Evolutionary conservation across 2,329 filamentous ascomycete species (phyloP), one percentile per base, ranked within the genome.

Genomic region (Salinomyces thailandicus): DNA sequence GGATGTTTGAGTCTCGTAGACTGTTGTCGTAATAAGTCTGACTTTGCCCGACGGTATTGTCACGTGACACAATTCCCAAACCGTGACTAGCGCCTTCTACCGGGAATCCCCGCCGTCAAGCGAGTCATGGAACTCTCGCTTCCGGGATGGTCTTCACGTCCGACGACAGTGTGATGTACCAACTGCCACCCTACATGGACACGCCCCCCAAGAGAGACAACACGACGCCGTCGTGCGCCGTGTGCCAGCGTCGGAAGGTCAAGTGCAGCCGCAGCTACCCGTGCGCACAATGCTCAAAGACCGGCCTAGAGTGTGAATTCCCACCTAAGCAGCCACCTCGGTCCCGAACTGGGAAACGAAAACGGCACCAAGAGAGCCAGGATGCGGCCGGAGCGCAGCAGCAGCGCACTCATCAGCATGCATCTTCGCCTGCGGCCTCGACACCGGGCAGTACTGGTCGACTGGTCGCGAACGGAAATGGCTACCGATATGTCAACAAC

Each of bases 221-320:
- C 27, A 30, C 27, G 11, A 30, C 27, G 11, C 27, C 27, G 15
- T 46, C 42, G 16, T 53, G 50, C 34, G 44, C 47, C 4, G 46
- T 51, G 6, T 53, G 50, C 22, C 42, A 43, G 28, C 24, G 34
- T 11, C 33, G 39, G 5, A 42, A 42, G 29, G 41, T 53, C 27
- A 51, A 51, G 30, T 53, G 50, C 30, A 42, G 49, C 43, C 39
- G 49, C 31, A 36, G 45, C 9, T 50, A 41, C 20, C 48, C 48
- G 5, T 50, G 48, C 20, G 46, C 39, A 14, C 41, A 46, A 8
- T 50, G 48, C 37, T 37, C 33, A 13, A 53, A 53, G 34, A 48
- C 43, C 14, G 48, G 47, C 7, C 42, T 51, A 14, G 43, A 52
- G 33, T 52, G 49, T 39, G 31, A 34, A 29, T 48, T 45, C 22